Evolutionary conservation across 208 protist species (phyloP), one percentile per base, ranked within the genome.

Genomic region (Trypanosoma caninum): DNA sequence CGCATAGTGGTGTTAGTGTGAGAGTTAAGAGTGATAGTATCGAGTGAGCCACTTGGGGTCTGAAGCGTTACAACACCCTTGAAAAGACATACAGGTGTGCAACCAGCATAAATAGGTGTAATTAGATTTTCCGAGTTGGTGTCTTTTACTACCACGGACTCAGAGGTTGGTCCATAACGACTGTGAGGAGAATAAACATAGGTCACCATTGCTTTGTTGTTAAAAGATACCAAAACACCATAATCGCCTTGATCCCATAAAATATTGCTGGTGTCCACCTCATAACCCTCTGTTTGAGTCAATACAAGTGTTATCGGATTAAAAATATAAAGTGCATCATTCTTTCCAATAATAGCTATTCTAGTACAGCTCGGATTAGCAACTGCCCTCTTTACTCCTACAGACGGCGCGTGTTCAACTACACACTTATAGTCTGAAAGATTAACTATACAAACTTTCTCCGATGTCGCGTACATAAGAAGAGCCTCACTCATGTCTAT

Each of bases 231-330:
- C 54, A 98, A 93, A 23, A 96, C 80, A 10, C 84, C 93, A n/a
- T 82, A 88, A 52, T 98, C 94, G 3, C 69, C 72, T 54, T 82
- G 65, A 60, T 98, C 97, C 97, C 97, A 98, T 27, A 98, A 42
- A 11, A 98, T 62, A 10, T 69, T 65, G 18, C 82, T 84, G 54
- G 87, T 80, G 14, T 69, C 65, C 16, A 63, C 31, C 46, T 91
- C 72, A 57, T 79, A 88, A 18, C 82, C 76, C 44, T 96, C 88
- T 11, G 93, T 82, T 52, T 76, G 65, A 23, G 80, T 83, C 14
- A 81, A 75, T 13, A 80, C 59, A 56, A 97, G 93, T 34, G 93
- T 91, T 30, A 97, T 82, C n/a, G 95, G 96, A 68, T 91, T 97
- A 58, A 97, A 84, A 41, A 98, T 54, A 59, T 76, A 97, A 9